Base-by-base conservation (phyloP, 2,329 filamentous ascomycete species). In the Xylaria hypoxylon region DNA sequence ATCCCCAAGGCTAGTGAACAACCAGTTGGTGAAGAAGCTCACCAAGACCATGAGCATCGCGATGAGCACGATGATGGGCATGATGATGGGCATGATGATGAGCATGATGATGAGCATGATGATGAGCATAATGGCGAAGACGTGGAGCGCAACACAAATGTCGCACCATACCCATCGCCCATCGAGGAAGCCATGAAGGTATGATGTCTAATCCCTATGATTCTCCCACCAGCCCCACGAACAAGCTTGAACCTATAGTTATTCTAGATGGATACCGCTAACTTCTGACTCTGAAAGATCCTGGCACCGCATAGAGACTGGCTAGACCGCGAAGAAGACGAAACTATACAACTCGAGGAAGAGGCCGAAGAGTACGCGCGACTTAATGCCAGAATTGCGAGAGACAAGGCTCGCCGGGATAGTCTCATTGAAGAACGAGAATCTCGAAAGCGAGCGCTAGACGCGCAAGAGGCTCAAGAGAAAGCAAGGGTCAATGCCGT, bases 131-230 rank as follows among this genome's bases (percentile, higher is more conserved):
- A 10, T n/a, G n/a, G 22, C 6, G 19, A 26, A 24, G 3, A 5
- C 6, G 22, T 26, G 10, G 35, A 24, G 13, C 17, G 48, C 22
- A 24, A 7, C 3, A 6, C 7, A 28, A 22, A 45, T 5, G 31
- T 19, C 15, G 17, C 17, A 5, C 4, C 19, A 8, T 8, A 5
- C 1, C 11, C 31, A 17, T 15, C 35, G 5, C 33, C 33, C 19
- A 40, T 45, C 19, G 6, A 24, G 26, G 55, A 64, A 47, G 60
- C 55, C 40, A 6, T 45, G 4, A 15, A 56, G 56, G 64, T 67
- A 64, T 35, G 64, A 40, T 47, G 13, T 31, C 2, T 5, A 2
- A 38, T 24, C 52, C 22, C 31, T 28, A 28, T 22, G 1, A 17
- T 15, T 31, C 33, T 24, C 15, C 35, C 0, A 8, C 10, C 17